Percentiles rank a stretch among this genome's conserved stretches.
phyloP scores from a whole-genome alignment of 345 rosid genomes.

The Syzygium jambos region DNA sequence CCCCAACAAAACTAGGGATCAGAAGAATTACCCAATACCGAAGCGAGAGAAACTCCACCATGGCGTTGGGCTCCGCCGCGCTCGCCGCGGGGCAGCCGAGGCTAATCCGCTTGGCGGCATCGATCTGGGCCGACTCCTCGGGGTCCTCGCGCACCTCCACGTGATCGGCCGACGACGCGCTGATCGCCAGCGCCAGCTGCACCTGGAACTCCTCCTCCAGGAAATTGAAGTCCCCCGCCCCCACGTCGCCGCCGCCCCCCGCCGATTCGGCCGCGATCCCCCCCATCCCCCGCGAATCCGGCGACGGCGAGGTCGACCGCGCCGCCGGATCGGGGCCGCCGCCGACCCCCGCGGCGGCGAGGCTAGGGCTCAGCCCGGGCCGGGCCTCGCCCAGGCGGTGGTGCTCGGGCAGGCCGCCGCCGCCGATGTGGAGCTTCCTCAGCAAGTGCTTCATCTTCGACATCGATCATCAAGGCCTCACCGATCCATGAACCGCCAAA shows the following conservation, averaged over 20 bases:
- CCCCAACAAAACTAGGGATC: neutral
- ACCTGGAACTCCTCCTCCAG: constrained; percentile 95
- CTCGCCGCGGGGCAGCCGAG: constrained; percentile 57
- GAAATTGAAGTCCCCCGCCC: constrained; percentile 40
- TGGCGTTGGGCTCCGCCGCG: constrained; percentile 30
- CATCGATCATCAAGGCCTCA: constrained; percentile 69
- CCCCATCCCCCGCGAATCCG: constrained; percentile 26
- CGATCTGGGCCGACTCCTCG: constrained; percentile 89
- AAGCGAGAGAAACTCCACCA: constrained; percentile 61
- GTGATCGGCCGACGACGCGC: constrained; percentile 75
- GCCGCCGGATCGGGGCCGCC: constrained; percentile 10
- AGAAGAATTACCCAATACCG: constrained; percentile 68
- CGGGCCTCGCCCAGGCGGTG: constrained; percentile 33
- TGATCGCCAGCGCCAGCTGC: constrained; percentile 88
- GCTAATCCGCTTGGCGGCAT: constrained; percentile 92
- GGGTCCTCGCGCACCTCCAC: constrained; percentile 37
- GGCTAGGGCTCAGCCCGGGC: constrained; percentile 27
- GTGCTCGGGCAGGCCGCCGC: constrained; percentile 53
- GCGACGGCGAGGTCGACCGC: constrained; percentile 29
- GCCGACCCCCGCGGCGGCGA: constrained; percentile 7
- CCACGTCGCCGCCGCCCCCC: constrained; percentile 7
- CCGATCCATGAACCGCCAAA: neutral
- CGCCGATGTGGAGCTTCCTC: constrained; percentile 86
- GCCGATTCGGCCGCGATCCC: constrained; percentile 45
- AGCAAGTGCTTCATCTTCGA: constrained; percentile 92